Percentiles rank a stretch among this genome's conserved stretches.
phyloP scores from a whole-genome alignment of 2,329 filamentous ascomycete species.

The Aureobasidium sp. region DNA sequence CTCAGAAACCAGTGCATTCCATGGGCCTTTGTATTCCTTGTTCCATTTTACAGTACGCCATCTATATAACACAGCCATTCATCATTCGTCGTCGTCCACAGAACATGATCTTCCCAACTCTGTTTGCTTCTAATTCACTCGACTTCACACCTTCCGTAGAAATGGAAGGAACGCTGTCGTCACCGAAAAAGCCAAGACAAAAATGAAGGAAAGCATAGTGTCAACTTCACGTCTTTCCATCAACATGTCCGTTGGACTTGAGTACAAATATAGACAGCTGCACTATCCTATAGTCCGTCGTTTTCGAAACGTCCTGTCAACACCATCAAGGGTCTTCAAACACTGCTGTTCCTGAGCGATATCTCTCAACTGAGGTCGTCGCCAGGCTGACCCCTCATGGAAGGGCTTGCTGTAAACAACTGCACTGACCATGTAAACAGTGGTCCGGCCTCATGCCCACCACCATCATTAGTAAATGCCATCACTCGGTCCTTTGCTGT shows the following conservation, averaged over 20 bases:
- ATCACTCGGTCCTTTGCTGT: not conserved
- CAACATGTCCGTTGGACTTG: not conserved
- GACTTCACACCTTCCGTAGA: not conserved
- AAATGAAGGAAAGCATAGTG: constrained; percentile 4
- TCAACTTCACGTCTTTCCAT: not conserved
- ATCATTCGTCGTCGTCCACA: not conserved
- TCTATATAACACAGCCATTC: not conserved
- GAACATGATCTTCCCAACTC: not conserved
- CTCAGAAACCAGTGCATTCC: not conserved
- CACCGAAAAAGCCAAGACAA: constrained; percentile 9
- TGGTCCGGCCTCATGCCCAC: not conserved
- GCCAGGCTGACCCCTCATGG: not conserved
- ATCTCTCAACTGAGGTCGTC: not conserved
- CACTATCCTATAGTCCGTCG: not conserved
- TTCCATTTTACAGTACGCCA: not conserved
- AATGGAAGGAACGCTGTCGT: constrained; percentile 3
- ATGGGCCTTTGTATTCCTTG: not conserved
- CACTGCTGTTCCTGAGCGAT: not conserved
- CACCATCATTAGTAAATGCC: constrained; percentile 6
- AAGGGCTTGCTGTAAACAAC: not conserved
- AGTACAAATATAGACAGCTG: not conserved
- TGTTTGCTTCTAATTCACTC: not conserved
- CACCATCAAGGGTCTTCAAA: not conserved
- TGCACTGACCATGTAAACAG: constrained; percentile 5
- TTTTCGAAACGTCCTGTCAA: not conserved